Conservation (phyloP, 768 basidiomycete species). For the Hebeloma cylindrosporum region DNA sequence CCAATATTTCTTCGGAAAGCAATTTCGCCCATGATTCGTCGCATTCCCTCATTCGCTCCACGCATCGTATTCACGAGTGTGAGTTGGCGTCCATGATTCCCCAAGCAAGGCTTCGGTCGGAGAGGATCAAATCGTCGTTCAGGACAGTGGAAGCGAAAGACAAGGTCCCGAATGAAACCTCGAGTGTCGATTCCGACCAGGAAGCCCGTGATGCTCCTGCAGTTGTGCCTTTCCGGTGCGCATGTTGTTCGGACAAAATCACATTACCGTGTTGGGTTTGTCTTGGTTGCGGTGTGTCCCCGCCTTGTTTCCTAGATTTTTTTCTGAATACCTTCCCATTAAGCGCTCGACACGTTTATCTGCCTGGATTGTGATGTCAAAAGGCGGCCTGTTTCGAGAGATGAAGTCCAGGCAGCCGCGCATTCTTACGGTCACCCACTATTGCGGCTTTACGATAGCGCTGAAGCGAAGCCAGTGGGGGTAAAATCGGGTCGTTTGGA, state of each 20-base stretch:
- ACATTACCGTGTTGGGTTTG: slow-evolving; percentile 12
- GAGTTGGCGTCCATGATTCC: slow-evolving; percentile 8
- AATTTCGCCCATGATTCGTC: slow-evolving; percentile 8
- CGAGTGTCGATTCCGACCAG: neutral
- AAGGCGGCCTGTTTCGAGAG: neutral
- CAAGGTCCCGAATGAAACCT: neutral
- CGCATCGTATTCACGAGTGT: slow-evolving; percentile 1
- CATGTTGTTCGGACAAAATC: slow-evolving; percentile 7
- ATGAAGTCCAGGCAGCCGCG: neutral
- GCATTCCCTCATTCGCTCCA: slow-evolving; percentile 14
- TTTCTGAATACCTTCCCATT: neutral
- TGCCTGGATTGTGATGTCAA: slow-evolving; percentile 9
- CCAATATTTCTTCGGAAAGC: neutral
- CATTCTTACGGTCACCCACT: slow-evolving; percentile 7
- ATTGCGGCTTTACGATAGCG: too few relatives aligned
- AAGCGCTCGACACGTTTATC: slow-evolving; percentile 7
- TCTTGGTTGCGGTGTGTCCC: slow-evolving; percentile 8
- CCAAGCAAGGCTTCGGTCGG: slow-evolving; percentile 9
- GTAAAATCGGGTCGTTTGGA: too few relatives aligned
- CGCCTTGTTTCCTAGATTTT: neutral
- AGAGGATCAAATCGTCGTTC: slow-evolving; percentile 13
- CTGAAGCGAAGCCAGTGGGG: too few relatives aligned
- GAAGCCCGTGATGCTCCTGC: neutral
- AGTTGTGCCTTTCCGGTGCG: slow-evolving; percentile 4
- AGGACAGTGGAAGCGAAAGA: neutral